A percentile compares a stretch with the other conserved stretches of the same genome.
phyloP scores from a whole-genome alignment of 371 early-diverging fungal genomes.

The Mucor sp. region DNA sequence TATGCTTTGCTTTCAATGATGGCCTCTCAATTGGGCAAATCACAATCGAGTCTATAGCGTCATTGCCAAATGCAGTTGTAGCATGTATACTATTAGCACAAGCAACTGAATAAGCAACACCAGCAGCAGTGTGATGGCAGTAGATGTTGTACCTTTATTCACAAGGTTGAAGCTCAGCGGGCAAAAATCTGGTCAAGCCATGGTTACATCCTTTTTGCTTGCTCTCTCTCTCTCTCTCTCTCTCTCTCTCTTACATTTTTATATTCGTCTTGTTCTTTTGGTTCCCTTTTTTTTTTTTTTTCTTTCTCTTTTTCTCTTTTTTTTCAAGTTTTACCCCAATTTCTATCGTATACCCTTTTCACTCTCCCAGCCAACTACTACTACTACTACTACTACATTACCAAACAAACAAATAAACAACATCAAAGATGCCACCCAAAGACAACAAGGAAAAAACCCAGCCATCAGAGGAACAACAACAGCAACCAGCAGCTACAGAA shows the following conservation, averaged over 20 bases:
- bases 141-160: neutral
- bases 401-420: neutral
- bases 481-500: neutral
- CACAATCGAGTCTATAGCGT: neutral
- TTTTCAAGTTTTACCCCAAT: conserved; percentile 7
- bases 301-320: neutral
- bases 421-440: conserved; percentile 2
- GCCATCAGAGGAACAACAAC: neutral
- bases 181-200: conserved; percentile 5
- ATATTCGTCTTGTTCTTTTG: neutral
- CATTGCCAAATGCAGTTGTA: neutral
- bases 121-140: neutral
- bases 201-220: neutral
- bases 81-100: neutral
- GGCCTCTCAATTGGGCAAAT: neutral
- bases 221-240: neutral
- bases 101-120: neutral
- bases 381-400: no score
- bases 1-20: neutral
- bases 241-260: neutral
- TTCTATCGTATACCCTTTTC: neutral
- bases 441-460: conserved; percentile 6
- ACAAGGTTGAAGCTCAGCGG: neutral
- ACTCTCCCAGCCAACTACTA: no score
- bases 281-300: neutral